Evolutionary conservation across 306 rosid species (phyloP).

Genomic region (Abrus pulchellus): DNA sequence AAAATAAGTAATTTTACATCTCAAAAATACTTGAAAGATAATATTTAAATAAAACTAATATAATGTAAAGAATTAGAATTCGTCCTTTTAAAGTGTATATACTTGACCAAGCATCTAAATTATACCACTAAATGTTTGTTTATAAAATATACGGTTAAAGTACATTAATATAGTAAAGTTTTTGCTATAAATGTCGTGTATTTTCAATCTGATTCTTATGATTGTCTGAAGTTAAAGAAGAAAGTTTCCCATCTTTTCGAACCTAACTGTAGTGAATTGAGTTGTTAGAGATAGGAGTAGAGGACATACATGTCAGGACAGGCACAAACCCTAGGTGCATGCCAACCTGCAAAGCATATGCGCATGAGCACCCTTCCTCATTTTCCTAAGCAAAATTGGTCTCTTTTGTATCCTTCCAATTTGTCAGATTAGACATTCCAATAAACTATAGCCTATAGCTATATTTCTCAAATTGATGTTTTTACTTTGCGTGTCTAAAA

Average conservation of each 20-base stretch:
- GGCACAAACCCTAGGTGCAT: conserved; percentile 22
- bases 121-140: too few species aligned
- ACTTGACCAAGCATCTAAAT: too few species aligned
- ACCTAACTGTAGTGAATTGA: not conserved
- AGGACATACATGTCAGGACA: conserved; percentile 7
- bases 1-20: too few species aligned
- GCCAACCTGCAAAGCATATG: conserved; percentile 46
- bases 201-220: not conserved
- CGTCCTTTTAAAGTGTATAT: too few species aligned
- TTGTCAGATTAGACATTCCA: conserved; percentile 14
- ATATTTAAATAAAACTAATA: too few species aligned
- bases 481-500: too few species aligned
- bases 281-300: not conserved
- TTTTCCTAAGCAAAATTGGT: conserved; percentile 15
- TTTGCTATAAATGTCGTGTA: not conserved
- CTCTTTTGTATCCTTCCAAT: conserved; percentile 1
- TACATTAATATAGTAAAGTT: not conserved
- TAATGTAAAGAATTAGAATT: too few species aligned
- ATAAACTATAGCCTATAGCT: not conserved
- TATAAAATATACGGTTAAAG: too few species aligned
- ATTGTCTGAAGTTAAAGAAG: not conserved
- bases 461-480: not conserved
- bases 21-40: too few species aligned
- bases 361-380: not conserved
- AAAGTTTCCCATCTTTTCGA: not conserved